Percentiles rank a stretch among this genome's conserved stretches.
Conservation (phyloP, 179 eudicot genomes). For the Camellia oleifera region DNA sequence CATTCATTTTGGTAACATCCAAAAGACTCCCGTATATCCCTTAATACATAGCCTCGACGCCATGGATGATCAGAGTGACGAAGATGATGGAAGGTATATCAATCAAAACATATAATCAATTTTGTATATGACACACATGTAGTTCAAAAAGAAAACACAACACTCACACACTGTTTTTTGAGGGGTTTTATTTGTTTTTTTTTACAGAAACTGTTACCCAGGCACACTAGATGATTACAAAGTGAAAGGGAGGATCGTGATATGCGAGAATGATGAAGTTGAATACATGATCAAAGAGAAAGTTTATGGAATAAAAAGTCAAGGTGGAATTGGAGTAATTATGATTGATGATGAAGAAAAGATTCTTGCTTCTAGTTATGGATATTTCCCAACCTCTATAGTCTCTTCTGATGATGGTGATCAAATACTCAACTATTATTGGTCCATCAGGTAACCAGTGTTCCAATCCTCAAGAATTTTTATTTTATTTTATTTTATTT, state of each 20-base stretch:
- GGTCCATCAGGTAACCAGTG: slow-evolving; percentile 42
- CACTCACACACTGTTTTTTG: not conserved
- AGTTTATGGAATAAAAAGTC: slow-evolving; percentile 10
- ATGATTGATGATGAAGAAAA: slow-evolving; percentile 29
- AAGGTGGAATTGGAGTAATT: slow-evolving; percentile 50
- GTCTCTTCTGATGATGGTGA: slow-evolving; percentile 42
- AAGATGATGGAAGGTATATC: slow-evolving; percentile 43
- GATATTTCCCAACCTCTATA: slow-evolving; percentile 36
- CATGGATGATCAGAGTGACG: slow-evolving; percentile 19
- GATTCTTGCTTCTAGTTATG: slow-evolving; percentile 30
- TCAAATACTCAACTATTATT: slow-evolving; percentile 39
- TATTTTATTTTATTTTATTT: too few species aligned
- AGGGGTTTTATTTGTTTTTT: not conserved
- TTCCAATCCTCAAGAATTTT: not conserved
- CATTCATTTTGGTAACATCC: slow-evolving; percentile 49
- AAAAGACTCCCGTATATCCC: slow-evolving; percentile 43
- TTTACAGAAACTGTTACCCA: slow-evolving; percentile 50
- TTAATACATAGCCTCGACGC: slow-evolving; percentile 43
- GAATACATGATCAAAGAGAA: slow-evolving; percentile 7
- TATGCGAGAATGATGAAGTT: slow-evolving; percentile 34
- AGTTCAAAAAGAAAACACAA: too few species aligned
- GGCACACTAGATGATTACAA: slow-evolving; percentile 32
- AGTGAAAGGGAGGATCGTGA: slow-evolving; percentile 53
- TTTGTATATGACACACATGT: not conserved
- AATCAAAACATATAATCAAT: not conserved